These are phyloP conservation scores for Solanum pimpinellifolium DNA, from an alignment of 257 asterid genomes.

Conservation along the genomic window DNA sequence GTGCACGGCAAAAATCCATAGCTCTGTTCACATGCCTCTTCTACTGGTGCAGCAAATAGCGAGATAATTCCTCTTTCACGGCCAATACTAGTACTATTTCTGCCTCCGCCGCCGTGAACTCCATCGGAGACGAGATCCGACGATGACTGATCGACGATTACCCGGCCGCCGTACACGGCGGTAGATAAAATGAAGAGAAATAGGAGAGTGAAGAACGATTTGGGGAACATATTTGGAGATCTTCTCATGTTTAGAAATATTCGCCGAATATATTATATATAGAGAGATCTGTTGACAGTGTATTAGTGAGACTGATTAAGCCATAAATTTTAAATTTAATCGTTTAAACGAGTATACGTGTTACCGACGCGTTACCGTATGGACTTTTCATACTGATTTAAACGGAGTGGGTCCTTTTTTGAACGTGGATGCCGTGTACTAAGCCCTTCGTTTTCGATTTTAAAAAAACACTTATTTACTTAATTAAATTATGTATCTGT, in stretches of 20 bases:
- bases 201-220: background rate
- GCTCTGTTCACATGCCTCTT: slow-evolving; percentile 68
- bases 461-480: no score
- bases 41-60: slow-evolving; percentile 30
- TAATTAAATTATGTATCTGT: no score
- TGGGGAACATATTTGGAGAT: background rate
- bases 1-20: slow-evolving; percentile 92
- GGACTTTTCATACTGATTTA: no score
- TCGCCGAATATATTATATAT: background rate
- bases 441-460: no score
- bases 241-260: background rate
- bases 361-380: background rate
- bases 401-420: no score
- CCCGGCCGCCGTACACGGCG: slow-evolving; percentile 28
- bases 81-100: background rate
- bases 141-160: slow-evolving; percentile 26
- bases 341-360: background rate
- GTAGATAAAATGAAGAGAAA: slow-evolving; percentile 35
- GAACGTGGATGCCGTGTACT: no score
- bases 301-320: background rate
- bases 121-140: slow-evolving; percentile 48
- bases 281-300: background rate
- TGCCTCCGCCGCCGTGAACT: background rate
- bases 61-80: slow-evolving; percentile 10
- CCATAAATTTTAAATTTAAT: background rate